Conservation (phyloP, 495 filamentous ascomycete genomes). For the Hamigera avellanea region DNA sequence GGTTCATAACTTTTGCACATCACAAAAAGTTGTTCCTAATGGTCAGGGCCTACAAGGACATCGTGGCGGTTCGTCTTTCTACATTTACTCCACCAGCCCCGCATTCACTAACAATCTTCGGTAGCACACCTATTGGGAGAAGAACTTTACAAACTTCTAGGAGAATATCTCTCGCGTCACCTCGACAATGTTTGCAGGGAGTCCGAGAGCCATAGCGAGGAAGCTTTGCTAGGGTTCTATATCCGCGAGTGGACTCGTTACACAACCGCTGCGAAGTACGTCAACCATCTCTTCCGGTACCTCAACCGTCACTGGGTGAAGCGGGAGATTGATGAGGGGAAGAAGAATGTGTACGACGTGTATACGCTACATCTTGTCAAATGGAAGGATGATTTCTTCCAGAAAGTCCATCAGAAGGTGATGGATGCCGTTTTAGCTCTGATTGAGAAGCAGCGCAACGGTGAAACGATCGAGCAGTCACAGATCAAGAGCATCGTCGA, state of each 20-base stretch:
- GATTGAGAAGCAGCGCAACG: slow-evolving; percentile 94
- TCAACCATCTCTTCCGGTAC: slow-evolving; percentile 94
- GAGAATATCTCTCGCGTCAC: slow-evolving; percentile 68
- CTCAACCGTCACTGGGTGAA: slow-evolving; percentile 99
- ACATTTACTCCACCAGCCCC: not conserved
- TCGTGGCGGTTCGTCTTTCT: slow-evolving; percentile 58
- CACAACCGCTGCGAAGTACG: slow-evolving; percentile 88
- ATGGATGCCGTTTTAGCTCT: slow-evolving; percentile 92
- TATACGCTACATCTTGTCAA: slow-evolving; percentile 93
- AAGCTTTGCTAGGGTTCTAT: slow-evolving; percentile 88
- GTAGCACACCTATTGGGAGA: slow-evolving; percentile 88
- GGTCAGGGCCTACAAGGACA: slow-evolving; percentile 47
- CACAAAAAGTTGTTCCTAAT: slow-evolving; percentile 71
- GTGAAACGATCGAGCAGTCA: slow-evolving; percentile 93
- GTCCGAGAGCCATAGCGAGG: slow-evolving; percentile 70
- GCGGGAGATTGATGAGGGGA: slow-evolving; percentile 96
- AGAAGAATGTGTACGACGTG: slow-evolving; percentile 96
- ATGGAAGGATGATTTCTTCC: slow-evolving; percentile 88
- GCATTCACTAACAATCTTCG: slow-evolving; percentile 1
- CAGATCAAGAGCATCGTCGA: slow-evolving; percentile 97
- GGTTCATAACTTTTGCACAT: slow-evolving; percentile 98
- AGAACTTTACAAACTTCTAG: slow-evolving; percentile 87
- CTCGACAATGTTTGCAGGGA: slow-evolving; percentile 52
- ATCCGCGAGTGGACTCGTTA: slow-evolving; percentile 95
- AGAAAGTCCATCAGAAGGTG: slow-evolving; percentile 68